Evolutionary conservation across 495 filamentous ascomycete genomes (phyloP), one percentile per base, ranked within the genome.

Genomic region (Penicillium crystallinum): DNA sequence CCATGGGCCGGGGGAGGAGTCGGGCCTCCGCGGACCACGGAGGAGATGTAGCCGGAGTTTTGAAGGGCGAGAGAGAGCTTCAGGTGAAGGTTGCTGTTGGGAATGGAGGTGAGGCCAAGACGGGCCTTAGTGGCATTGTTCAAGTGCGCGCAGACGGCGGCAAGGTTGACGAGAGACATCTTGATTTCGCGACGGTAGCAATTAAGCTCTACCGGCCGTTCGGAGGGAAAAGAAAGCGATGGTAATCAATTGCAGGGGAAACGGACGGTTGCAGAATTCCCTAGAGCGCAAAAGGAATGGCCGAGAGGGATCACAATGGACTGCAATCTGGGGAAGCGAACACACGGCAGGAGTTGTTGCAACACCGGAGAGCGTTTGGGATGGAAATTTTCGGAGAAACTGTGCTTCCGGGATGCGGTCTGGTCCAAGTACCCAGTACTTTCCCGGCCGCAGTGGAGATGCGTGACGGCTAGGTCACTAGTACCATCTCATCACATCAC

Each of bases 111-210:
- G 3, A 95, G 78, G 51, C 87, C 88, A 3, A 98, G 83, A 1
- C 87, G 87, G 6, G 88, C 91, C 65, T 85, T 85, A 42, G 88
- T 85, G 61, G 88, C 88, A 77, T 98, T 98, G 74, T 96, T 90
- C 33, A 98, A 80, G 77, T 97, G 93, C 45, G 90, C 89, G 74
- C 89, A 95, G 61, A 90, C 80, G 77, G 92, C 69, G 46, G 83
- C 72, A 59, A 97, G 81, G 69, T 83, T 82, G 63, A 82, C 77
- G 74, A 98, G 84, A 64, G 90, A 95, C 93, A 97, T 97, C 42
- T 58, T 70, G 61, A 49, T 37, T 41, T 57, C 40, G 49, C 30
- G 41, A 29, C n/a, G 53, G 54, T 52, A 70, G 59, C 62, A 52
- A 59, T 57, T 53, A 41, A 51, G 56, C 52, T 42, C 63, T 56